Evolutionary conservation across 2,329 filamentous ascomycete genomes (phyloP).

Genomic region (Xylariaceae sp.): DNA sequence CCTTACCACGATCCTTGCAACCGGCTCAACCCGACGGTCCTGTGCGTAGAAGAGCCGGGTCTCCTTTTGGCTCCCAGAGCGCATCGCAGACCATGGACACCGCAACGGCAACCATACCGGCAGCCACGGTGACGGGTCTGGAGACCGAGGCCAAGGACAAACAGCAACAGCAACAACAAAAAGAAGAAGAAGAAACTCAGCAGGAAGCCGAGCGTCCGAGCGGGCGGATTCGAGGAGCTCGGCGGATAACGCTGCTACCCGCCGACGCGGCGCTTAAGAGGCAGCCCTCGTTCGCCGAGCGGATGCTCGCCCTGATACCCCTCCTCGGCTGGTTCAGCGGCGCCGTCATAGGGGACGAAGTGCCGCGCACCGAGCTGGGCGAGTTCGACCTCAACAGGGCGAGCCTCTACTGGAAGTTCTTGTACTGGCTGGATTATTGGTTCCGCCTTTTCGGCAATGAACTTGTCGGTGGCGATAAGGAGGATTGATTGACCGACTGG

Average conservation of each 20-base stretch:
- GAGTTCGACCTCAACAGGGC: slow-evolving; percentile 71
- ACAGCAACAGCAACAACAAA: too few species aligned
- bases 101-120: slow-evolving; percentile 37
- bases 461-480: slow-evolving; percentile 52
- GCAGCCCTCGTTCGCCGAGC: slow-evolving; percentile 59
- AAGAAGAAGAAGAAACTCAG: too few species aligned
- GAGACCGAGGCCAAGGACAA: slow-evolving; percentile 10
- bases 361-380: slow-evolving; percentile 66
- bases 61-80: slow-evolving; percentile 40
- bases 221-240: slow-evolving; percentile 61
- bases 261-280: slow-evolving; percentile 66
- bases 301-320: slow-evolving; percentile 59
- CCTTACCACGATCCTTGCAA: slow-evolving; percentile 32
- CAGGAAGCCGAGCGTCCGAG: slow-evolving; percentile 39
- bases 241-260: slow-evolving; percentile 59
- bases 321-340: slow-evolving; percentile 67
- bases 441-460: slow-evolving; percentile 56
- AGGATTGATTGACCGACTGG: too few species aligned
- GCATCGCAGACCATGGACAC: slow-evolving; percentile 56
- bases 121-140: slow-evolving; percentile 39
- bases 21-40: slow-evolving; percentile 9
- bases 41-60: slow-evolving; percentile 23
- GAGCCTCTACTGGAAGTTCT: slow-evolving; percentile 62
- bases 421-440: slow-evolving; percentile 56
- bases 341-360: slow-evolving; percentile 68